Conservation (phyloP, 352 stramenopile genomes). For the Phytopythium litorale region DNA sequence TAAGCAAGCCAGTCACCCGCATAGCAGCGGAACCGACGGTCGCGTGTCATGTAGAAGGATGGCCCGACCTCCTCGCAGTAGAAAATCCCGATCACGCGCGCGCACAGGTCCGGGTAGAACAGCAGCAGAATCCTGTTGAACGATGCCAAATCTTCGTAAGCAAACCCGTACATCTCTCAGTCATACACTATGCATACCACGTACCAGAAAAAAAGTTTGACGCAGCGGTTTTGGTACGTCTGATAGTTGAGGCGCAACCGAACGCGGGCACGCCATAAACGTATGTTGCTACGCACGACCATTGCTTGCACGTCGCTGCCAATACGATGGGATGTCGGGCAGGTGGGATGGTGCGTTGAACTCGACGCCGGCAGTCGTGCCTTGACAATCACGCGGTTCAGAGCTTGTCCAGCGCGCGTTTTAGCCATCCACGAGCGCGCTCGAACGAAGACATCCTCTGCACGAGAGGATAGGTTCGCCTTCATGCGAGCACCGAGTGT, state of each 20-base stretch:
- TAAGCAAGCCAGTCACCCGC: constrained; percentile 55
- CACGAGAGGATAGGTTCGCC: constrained; percentile 10
- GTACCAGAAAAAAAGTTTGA: constrained; percentile 73
- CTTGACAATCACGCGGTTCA: constrained; percentile 12
- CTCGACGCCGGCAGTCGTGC: constrained; percentile 42
- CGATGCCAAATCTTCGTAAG: neutral
- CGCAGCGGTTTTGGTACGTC: constrained; percentile 73
- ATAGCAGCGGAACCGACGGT: constrained; percentile 61
- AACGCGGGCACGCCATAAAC: constrained; percentile 60
- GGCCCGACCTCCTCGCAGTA: constrained; percentile 71
- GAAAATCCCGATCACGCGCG: constrained; percentile 63
- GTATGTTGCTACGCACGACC: constrained; percentile 68
- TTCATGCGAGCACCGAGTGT: constrained; percentile 24
- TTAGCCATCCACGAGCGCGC: constrained; percentile 12
- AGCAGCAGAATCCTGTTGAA: constrained; percentile 46
- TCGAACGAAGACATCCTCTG: constrained; percentile 8
- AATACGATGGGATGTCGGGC: constrained; percentile 53
- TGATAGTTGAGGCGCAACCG: constrained; percentile 71
- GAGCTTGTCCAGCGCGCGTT: constrained; percentile 16
- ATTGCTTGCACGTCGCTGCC: constrained; percentile 46
- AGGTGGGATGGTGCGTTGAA: constrained; percentile 35
- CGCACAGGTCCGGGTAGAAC: constrained; percentile 71
- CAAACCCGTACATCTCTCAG: neutral
- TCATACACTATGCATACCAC: neutral
- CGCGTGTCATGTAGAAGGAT: constrained; percentile 55